Conservation (phyloP, 2,329 filamentous ascomycete genomes). For the Arthrobotrys megalospora region DNA sequence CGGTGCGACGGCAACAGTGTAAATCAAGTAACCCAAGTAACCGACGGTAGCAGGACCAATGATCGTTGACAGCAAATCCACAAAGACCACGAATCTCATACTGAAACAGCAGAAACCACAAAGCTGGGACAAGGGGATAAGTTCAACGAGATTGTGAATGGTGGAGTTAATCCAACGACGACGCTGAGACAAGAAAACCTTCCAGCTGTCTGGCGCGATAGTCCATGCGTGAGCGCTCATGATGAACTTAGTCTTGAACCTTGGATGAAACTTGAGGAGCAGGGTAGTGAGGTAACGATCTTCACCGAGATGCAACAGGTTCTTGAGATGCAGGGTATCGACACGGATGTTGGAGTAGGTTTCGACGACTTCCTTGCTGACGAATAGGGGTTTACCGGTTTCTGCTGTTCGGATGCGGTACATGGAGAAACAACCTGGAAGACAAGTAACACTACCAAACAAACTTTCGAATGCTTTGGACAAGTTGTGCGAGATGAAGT, state of each 20-base stretch:
- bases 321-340: conserved; percentile 99
- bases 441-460: conserved; percentile 96
- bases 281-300: conserved; percentile 97
- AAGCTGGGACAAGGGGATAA: conserved; percentile 91
- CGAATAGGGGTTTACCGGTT: conserved; percentile 94
- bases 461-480: conserved; percentile 97
- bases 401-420: conserved; percentile 96
- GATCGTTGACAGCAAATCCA: conserved; percentile 91
- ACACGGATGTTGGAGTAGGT: conserved; percentile 93
- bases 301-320: conserved; percentile 93
- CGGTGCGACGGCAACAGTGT: conserved; percentile 80
- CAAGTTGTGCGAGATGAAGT: conserved; percentile 98
- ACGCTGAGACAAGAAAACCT: conserved; percentile 95
- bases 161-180: conserved; percentile 99
- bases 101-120: conserved; percentile 99
- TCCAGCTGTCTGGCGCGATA: conserved; percentile 93
- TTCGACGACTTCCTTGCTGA: conserved; percentile 91
- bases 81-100: conserved; percentile 97
- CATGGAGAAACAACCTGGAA: conserved; percentile 99
- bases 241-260: conserved; percentile 99
- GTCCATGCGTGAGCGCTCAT: conserved; percentile 95
- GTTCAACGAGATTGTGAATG: conserved; percentile 95
- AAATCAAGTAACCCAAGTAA: conserved; percentile 91
- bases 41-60: conserved; percentile 91
- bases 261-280: conserved; percentile 89